phyloP scores from a whole-genome alignment of 352 stramenopile genomes.

The Phytopythium boreale region DNA sequence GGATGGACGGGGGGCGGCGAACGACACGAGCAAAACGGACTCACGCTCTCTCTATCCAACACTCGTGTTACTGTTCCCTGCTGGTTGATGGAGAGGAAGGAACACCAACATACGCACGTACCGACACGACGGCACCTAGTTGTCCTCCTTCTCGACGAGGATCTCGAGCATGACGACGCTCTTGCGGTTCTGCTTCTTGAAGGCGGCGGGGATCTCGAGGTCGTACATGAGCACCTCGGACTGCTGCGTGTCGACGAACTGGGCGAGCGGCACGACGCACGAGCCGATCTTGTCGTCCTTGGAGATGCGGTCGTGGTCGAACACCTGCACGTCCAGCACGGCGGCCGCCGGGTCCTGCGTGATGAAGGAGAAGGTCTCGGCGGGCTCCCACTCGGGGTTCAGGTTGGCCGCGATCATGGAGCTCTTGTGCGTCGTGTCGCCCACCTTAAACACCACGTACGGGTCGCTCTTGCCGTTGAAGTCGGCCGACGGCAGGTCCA shows the following conservation, averaged over 20 bases:
- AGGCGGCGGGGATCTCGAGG: constrained; percentile 42
- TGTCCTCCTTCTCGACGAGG: constrained; percentile 52
- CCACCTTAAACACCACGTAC: constrained; percentile 76
- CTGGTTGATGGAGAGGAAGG: too few species aligned
- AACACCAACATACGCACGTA: not conserved
- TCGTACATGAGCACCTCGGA: constrained; percentile 65
- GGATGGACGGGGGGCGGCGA: too few species aligned
- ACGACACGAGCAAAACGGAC: too few species aligned
- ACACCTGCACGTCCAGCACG: constrained; percentile 63
- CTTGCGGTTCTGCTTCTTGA: constrained; percentile 65
- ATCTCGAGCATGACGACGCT: constrained; percentile 75
- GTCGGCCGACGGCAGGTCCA: constrained; percentile 68
- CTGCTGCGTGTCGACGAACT: constrained; percentile 38
- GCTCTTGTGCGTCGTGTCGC: constrained; percentile 64
- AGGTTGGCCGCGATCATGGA: constrained; percentile 53
- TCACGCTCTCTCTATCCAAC: too few species aligned
- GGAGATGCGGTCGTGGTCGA: constrained; percentile 72
- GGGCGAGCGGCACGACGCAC: constrained; percentile 43
- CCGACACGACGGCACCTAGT: constrained; percentile 16
- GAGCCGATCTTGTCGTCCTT: constrained; percentile 80
- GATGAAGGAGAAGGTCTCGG: constrained; percentile 67
- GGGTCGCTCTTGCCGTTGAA: constrained; percentile 85
- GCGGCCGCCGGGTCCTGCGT: constrained; percentile 45
- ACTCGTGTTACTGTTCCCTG: not conserved
- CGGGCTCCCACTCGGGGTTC: constrained; percentile 65